Base-by-base conservation (phyloP, 148 eudicot species). In the Heliosperma pusillum region DNA sequence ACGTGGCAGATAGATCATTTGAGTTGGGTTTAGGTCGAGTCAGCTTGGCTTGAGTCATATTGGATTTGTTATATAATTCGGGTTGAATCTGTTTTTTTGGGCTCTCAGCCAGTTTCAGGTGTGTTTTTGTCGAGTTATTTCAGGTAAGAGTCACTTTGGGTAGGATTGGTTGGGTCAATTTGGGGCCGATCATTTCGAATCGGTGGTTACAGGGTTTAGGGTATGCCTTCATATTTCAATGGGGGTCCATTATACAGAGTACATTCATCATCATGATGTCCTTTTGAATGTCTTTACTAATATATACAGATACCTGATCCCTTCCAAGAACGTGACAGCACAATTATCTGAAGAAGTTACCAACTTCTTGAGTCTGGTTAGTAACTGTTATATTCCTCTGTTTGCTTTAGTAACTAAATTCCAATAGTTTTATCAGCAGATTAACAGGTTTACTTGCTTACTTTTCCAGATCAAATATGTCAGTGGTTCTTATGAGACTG, bases 401-500 rank as follows among this genome's bases (percentile, higher is more conserved):
- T 47, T 71, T 25, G 29, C 19, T 10, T 24, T 8, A 13, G 8
- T 24, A 36, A 2, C 2, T 33, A 17, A 19, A 15, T 40, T 66
- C 16, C 22, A 20, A 19, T 42, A n/a, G 10, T 40, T 67, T 67
- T 6, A 20, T 67, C 7, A 21, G 12, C 17, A 36, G 1, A 65
- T 29, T 12, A 7, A 47, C 27, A 3, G 53, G 10, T 9, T 79
- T 72, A 72, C 52, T 59, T 62, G 52, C 26, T 72, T 58, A 30
- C 45, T 76, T 19, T 52, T 79, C 83, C 80, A 92, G 99, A 85
- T 95, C 24, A 89, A 89, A 80, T 95, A 95, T 77, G 96, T 95
- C 16, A 86, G 86, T 77, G 99, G 99, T 30, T 75, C 90, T 77
- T 95, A 95, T 81, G 97, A 90, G 53, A 69, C 92, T 11, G 87